phyloP scores from a whole-genome alignment of 2,329 filamentous ascomycete genomes.

The Fusarium sulawesiense region DNA sequence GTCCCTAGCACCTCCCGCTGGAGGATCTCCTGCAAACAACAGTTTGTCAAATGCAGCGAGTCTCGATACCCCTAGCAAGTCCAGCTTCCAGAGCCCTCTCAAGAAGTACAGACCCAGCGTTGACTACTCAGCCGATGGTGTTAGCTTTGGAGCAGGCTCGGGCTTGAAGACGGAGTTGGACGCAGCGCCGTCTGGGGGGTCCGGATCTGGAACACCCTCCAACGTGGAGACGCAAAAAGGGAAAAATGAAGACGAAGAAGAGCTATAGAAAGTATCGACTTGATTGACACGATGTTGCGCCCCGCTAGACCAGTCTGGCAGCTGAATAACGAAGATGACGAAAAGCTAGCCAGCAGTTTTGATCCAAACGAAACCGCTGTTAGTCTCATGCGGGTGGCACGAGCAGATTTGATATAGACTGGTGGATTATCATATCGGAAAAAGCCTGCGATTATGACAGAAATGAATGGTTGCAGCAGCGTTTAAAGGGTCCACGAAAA shows the following conservation, averaged over 20 bases:
- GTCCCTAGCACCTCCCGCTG: constrained; percentile 25
- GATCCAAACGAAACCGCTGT: constrained; percentile 10
- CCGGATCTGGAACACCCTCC: constrained; percentile 39
- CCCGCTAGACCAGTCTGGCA: background rate
- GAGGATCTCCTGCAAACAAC: constrained; percentile 30
- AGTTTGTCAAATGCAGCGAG: constrained; percentile 20
- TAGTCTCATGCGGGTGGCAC: constrained; percentile 20
- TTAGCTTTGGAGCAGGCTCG: constrained; percentile 46
- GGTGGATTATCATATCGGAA: constrained; percentile 15
- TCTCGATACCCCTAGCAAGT: constrained; percentile 49
- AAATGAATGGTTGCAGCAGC: constrained; percentile 18
- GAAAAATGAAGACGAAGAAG: constrained; percentile 54
- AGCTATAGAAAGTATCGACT: constrained; percentile 48
- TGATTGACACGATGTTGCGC: constrained; percentile 3
- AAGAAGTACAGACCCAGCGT: constrained; percentile 78
- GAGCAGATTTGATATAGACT: constrained; percentile 36
- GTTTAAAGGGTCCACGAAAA: constrained; percentile 22
- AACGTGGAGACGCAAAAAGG: constrained; percentile 38
- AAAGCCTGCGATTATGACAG: constrained; percentile 7
- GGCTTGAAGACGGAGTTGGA: constrained; percentile 52
- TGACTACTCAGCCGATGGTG: constrained; percentile 44
- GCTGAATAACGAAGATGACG: constrained; percentile 17
- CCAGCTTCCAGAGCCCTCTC: constrained; percentile 74
- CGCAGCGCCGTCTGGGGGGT: constrained; percentile 43
- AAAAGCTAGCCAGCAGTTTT: constrained; percentile 9